phyloP scores from a whole-genome alignment of 73 alveolate species.

The Paramecium octaurelia region DNA sequence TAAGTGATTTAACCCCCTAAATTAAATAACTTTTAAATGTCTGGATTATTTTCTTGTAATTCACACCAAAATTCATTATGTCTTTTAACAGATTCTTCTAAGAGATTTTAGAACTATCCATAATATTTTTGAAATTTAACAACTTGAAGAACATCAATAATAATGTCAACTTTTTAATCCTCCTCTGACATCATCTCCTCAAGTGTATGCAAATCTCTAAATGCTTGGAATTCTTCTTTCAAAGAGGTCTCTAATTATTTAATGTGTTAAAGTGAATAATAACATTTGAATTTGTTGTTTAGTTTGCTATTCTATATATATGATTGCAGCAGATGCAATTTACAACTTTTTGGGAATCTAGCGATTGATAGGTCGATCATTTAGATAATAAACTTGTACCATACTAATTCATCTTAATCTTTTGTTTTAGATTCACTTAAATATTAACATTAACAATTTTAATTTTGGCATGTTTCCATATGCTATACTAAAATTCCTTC shows the following conservation, averaged over 20 bases:
- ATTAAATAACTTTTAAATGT: slow-evolving; percentile 28
- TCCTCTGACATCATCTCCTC: slow-evolving; percentile 51
- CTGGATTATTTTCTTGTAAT: slow-evolving; percentile 52
- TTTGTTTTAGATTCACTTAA: background rate
- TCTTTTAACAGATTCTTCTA: slow-evolving; percentile 41
- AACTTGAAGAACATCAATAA: slow-evolving; percentile 52
- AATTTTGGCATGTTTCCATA: background rate
- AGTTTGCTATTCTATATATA: slow-evolving; percentile 19
- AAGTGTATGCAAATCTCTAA: background rate
- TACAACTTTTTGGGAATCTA: slow-evolving; percentile 28
- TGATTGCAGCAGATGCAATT: slow-evolving; percentile 2
- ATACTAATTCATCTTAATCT: background rate
- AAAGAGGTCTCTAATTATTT: background rate
- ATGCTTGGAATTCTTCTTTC: slow-evolving; percentile 10
- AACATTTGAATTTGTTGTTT: slow-evolving; percentile 46
- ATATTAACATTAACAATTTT: background rate
- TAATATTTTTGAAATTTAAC: slow-evolving; percentile 20
- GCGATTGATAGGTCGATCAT: slow-evolving; percentile 19
- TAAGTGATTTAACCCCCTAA: slow-evolving; percentile 44
- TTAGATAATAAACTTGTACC: slow-evolving; percentile 9
- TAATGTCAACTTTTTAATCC: slow-evolving; percentile 45
- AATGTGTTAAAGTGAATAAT: background rate
- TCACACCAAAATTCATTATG: slow-evolving; percentile 60
- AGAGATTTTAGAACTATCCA: slow-evolving; percentile 26
- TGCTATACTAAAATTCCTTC: slow-evolving; percentile 10